phyloP scores from a whole-genome alignment of 2,329 filamentous ascomycete genomes.

The Penicillium sp. region DNA sequence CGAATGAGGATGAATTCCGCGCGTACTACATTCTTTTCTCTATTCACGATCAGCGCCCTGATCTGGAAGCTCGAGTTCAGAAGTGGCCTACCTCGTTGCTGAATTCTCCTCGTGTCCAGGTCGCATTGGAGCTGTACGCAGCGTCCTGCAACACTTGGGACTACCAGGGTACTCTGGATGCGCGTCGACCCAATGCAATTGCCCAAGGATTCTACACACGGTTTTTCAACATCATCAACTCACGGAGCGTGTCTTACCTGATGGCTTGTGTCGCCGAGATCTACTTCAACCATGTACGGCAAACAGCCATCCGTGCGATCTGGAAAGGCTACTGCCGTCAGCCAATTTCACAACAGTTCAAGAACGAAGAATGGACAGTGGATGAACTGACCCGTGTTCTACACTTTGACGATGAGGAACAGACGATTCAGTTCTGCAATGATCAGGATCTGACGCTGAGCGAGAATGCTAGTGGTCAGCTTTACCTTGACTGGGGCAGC shows the following conservation, averaged over 20 bases:
- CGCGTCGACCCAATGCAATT: conserved; percentile 50
- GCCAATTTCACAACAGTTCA: conserved; percentile 47
- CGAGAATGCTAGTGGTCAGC: conserved; percentile 44
- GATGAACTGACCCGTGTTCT: conserved; percentile 52
- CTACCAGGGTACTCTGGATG: conserved; percentile 52
- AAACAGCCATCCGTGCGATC: conserved; percentile 55
- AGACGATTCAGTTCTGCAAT: conserved; percentile 55
- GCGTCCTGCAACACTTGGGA: conserved; percentile 55
- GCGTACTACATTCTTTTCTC: conserved; percentile 61
- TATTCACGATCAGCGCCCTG: conserved; percentile 52
- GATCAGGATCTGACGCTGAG: conserved; percentile 53
- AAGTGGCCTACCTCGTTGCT: conserved; percentile 53
- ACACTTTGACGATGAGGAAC: conserved; percentile 55
- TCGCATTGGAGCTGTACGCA: conserved; percentile 57
- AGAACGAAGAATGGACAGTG: conserved; percentile 58
- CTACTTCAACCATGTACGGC: conserved; percentile 59
- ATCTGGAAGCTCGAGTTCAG: conserved; percentile 59
- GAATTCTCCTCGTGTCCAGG: conserved; percentile 53
- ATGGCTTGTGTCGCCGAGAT: conserved; percentile 65
- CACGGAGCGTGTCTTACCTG: conserved; percentile 57
- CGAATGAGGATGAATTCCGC: conserved; percentile 63
- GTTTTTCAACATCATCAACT: conserved; percentile 59
- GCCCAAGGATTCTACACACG: conserved; percentile 58
- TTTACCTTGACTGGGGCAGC: conserved; percentile 53
- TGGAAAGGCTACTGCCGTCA: conserved; percentile 53